A percentile compares a stretch with the other conserved stretches of the same genome.
Evolutionary conservation across 768 basidiomycete genomes (phyloP).

Genomic region (Pleurotus giganteus): DNA sequence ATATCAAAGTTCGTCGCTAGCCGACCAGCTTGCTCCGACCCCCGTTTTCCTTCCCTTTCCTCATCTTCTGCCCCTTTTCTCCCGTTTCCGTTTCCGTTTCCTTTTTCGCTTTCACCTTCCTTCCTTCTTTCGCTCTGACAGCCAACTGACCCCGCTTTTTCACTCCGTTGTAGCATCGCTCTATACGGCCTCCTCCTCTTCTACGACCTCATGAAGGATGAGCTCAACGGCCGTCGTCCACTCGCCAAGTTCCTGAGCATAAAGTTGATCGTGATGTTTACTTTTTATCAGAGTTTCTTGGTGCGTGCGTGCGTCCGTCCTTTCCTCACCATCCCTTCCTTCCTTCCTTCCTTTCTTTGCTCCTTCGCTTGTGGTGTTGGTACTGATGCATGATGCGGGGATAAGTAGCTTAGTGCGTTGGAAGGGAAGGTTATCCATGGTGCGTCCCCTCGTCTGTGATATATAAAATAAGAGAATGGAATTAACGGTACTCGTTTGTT

Average conservation of each 20-base stretch:
- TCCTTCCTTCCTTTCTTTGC: not conserved
- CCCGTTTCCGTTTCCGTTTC: not conserved
- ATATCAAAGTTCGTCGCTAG: no score
- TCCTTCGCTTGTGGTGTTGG: not conserved
- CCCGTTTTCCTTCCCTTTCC: no score
- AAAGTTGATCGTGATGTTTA: slow-evolving; percentile 85
- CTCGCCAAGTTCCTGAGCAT: slow-evolving; percentile 84
- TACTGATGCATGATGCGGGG: not conserved
- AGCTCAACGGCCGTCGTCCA: slow-evolving; percentile 71
- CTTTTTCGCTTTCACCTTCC: not conserved
- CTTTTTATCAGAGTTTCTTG: slow-evolving; percentile 82
- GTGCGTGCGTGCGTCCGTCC: slow-evolving; percentile 33
- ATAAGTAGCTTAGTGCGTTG: slow-evolving; percentile 56
- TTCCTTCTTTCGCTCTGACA: no score
- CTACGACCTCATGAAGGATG: slow-evolving; percentile 78
- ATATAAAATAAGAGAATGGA: no score
- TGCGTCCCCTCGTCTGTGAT: slow-evolving; percentile 18
- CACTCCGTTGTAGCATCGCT: slow-evolving; percentile 51
- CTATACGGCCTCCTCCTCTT: slow-evolving; percentile 84
- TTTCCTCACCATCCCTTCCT: not conserved
- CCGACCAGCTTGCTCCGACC: no score
- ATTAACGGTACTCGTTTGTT: no score
- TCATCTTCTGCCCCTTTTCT: no score
- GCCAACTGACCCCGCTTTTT: no score
- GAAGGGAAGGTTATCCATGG: slow-evolving; percentile 69